These are phyloP conservation scores for Dendrocalamus latiflorus DNA, from an alignment of 202 grass and related monocot species.

Conservation along the genomic window DNA sequence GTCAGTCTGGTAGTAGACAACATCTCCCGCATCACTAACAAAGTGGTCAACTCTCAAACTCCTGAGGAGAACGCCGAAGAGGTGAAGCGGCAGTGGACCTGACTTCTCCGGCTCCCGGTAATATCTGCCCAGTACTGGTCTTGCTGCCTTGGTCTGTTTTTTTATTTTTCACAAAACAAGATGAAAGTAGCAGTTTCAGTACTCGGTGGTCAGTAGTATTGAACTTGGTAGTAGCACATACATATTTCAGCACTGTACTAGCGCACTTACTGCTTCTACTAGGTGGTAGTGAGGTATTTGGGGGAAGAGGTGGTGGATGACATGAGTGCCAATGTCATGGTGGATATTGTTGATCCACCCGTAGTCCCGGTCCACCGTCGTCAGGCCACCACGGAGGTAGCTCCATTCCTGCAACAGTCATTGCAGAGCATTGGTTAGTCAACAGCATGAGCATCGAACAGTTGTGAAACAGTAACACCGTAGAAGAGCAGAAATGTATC, in stretches of 20 bases:
- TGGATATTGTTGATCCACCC: slow-evolving; percentile 85
- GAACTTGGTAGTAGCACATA: too few species aligned
- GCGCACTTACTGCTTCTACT: slow-evolving; percentile 61
- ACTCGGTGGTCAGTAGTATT: neutral
- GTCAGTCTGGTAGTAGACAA: slow-evolving; percentile 86
- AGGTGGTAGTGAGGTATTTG: slow-evolving; percentile 94
- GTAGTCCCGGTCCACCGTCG: slow-evolving; percentile 76
- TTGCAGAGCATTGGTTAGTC: neutral
- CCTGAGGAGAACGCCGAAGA: slow-evolving; percentile 50
- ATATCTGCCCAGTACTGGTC: slow-evolving; percentile 66
- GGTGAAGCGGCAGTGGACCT: slow-evolving; percentile 65
- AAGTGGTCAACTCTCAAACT: slow-evolving; percentile 72
- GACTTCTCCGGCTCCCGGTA: slow-evolving; percentile 75
- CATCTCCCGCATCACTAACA: slow-evolving; percentile 69
- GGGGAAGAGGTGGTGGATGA: slow-evolving; percentile 95
- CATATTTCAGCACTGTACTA: neutral
- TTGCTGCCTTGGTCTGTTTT: slow-evolving; percentile 69
- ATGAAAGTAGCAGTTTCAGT: slow-evolving; percentile 18
- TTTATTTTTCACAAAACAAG: neutral
- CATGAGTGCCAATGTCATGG: slow-evolving; percentile 92
- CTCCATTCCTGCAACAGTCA: slow-evolving; percentile 64
- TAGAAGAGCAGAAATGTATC: neutral
- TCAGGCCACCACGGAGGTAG: slow-evolving; percentile 74
- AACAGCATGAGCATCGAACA: neutral
- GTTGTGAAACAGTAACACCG: neutral